Percentiles rank a stretch among this genome's conserved stretches.
Evolutionary conservation across 2,329 filamentous ascomycete genomes (phyloP).

Genomic region (Beauveria asiatica): DNA sequence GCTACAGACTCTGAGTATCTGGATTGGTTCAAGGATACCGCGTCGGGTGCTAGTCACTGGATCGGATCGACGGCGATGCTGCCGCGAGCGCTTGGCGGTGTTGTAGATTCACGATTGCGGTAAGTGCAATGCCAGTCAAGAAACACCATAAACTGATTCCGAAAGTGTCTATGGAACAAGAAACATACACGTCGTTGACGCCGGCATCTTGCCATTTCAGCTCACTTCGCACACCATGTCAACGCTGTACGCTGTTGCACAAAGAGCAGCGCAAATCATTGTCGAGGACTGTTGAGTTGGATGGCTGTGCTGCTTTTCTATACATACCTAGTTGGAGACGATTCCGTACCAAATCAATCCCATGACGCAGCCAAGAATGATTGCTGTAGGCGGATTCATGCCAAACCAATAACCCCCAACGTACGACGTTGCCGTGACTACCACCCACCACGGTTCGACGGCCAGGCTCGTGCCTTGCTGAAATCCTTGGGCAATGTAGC

Average conservation of each 20-base stretch:
- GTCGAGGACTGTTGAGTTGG: constrained; percentile 8
- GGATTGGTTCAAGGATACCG: constrained; percentile 11
- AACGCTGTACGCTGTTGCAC: constrained; percentile 17
- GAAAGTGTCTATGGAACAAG: constrained; percentile 16
- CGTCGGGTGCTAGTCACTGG: constrained; percentile 17
- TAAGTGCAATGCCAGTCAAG: not conserved
- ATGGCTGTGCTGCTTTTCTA: not conserved
- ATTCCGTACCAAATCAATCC: constrained; percentile 26
- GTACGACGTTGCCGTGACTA: constrained; percentile 40
- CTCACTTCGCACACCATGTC: constrained; percentile 19
- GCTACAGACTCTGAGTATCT: constrained; percentile 17
- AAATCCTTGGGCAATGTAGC: constrained; percentile 43
- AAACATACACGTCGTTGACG: constrained; percentile 17
- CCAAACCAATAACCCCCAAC: constrained; percentile 26
- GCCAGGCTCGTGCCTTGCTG: constrained; percentile 43
- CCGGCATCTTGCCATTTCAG: constrained; percentile 15
- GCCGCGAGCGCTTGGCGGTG: constrained; percentile 16
- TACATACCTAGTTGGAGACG: constrained; percentile 4
- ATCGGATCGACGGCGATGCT: constrained; percentile 19
- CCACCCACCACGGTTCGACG: constrained; percentile 55
- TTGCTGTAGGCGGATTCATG: constrained; percentile 24
- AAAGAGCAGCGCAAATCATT: constrained; percentile 17
- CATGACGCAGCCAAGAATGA: constrained; percentile 25
- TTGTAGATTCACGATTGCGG: constrained; percentile 16
- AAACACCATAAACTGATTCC: not conserved